A percentile compares a stretch with the other conserved stretches of the same genome.
Evolutionary conservation across 2,329 filamentous ascomycete genomes (phyloP).

Genomic region (Sporothrix humicola): DNA sequence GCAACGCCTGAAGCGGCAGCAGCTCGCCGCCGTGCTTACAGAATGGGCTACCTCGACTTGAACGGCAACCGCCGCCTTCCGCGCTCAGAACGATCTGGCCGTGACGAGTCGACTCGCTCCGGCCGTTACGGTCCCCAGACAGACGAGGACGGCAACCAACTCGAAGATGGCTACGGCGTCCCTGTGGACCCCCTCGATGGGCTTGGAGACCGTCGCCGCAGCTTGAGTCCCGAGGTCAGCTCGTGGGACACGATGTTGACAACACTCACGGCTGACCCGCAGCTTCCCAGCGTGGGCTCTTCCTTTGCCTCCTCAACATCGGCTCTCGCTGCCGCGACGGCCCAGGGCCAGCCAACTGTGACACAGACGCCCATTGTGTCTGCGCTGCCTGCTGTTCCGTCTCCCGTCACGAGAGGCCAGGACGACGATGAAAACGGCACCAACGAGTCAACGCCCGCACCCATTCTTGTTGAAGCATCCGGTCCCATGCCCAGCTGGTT

Average conservation of each 20-base stretch:
- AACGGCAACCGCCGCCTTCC: conserved; percentile 29
- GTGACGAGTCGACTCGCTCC: neutral
- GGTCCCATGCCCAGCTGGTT: neutral
- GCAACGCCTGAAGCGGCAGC: conserved; percentile 2
- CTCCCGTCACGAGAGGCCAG: conserved; percentile 4
- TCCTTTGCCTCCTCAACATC: conserved; percentile 77
- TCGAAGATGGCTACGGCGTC: conserved; percentile 17
- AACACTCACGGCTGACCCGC: conserved; percentile 80
- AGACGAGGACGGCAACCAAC: conserved; percentile 11
- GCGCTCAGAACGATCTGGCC: neutral
- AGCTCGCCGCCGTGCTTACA: conserved; percentile 18
- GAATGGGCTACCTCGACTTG: conserved; percentile 28
- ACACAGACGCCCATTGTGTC: conserved; percentile 19
- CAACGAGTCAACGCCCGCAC: neutral
- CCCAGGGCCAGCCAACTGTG: conserved; percentile 29
- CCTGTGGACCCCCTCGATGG: conserved; percentile 61
- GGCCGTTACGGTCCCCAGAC: neutral
- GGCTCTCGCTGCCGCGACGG: conserved; percentile 47
- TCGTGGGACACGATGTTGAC: conserved; percentile 82
- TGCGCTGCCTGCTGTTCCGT: conserved; percentile 29
- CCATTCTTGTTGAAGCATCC: neutral
- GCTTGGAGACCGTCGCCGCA: conserved; percentile 82
- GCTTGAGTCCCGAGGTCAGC: conserved; percentile 73
- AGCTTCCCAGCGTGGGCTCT: conserved; percentile 78
- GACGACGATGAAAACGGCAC: conserved; percentile 22